Evolutionary conservation across 2,329 filamentous ascomycete genomes (phyloP), one percentile per base, ranked within the genome.

Genomic region (Botrytis tulipae): DNA sequence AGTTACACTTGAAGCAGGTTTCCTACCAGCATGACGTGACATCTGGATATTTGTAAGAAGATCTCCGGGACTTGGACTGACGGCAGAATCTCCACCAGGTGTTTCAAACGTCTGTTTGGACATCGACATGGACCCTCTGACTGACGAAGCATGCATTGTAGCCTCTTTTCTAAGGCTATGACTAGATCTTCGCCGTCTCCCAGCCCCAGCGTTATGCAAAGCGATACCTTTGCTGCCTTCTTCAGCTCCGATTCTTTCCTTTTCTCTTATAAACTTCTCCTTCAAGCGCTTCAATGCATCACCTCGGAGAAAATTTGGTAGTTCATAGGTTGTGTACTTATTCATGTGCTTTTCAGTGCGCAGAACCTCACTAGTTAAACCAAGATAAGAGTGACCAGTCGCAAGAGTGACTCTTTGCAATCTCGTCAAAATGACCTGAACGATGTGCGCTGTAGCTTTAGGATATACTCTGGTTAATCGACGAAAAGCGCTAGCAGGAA

Each of bases 371-470:
- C 91, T 93, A 0, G 94, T 97, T 60, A 99, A 83, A 1, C 97
- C 96, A 25, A 99, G 89, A 79, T 99, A 99, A 71, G 93, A 93
- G 85, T 98, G 96, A 0, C 94, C 96, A 18, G 97, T 98, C 0
- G 95, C 93, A 71, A 99, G 89, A 0, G 96, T 99, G 4, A 99
- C 97, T 77, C 97, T 87, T 81, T 99, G 95, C 70, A 99, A 91
- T 67, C 97, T 89, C 4, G 97, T 98, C 46, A 99, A 84, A 75
- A 99, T 99, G 63, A 99, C 95, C 80, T 99, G 96, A 9, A 99
- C 94, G 76, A 99, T 98, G 80, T 99, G 97, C 2, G 96, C 92
- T 3, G 96, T 98, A 16, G 97, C 95, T 84, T 97, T 97, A 16
- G 96, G 96, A 78, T 98, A 99, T 37, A 98, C 91, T 80, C 93